Base-by-base conservation (phyloP, 1,139 yeast genomes). In the Pichia sp. region DNA sequence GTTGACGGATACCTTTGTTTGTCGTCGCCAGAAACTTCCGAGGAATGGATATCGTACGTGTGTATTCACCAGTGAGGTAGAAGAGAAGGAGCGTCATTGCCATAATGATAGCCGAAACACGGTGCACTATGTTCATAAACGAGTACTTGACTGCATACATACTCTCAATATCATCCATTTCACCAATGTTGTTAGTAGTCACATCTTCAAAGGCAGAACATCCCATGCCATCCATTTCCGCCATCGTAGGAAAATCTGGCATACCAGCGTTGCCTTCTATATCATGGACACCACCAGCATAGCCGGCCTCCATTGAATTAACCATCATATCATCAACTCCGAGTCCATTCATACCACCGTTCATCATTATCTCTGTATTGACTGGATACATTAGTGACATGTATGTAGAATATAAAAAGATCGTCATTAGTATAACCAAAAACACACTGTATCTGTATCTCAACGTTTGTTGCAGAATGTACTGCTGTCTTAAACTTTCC, bases 11-110 rank as follows among this genome's bases (percentile, higher is more conserved):
- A 0, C 97, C 97, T 60, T 88, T 89, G 65, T 93, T 93, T 4
- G 97, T 83, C 22, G 86, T 79, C 2, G 83, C 72, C 46, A 91
- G 70, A 63, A 90, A 91, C 59, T 79, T 77, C 48, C 96, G 75
- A 2, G 97, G 96, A 40, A 83, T 71, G 10, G 87, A 86, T 51
- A 93, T 85, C 0, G 96, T 88, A 53, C 93, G 79, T 51, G 79
- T 81, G 64, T 91, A 91, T 66, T 90, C 94, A 2, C 98, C 99
- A 24, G 96, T 85, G 34, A 93, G 68, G 59, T 86, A 90, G 66
- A 89, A 93, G 38, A 93, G 70, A 39, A 82, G 75, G 46, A 90
- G 68, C 0, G 96, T 86, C 34, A 90, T 81, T 15, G 77, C 57
- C 21, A 85, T 77, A 38, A 91, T 86, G 22, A 87, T 69, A 24